Evolutionary conservation across 2,329 filamentous ascomycete genomes (phyloP).

Genomic region (Trichoderma afroharzianum): DNA sequence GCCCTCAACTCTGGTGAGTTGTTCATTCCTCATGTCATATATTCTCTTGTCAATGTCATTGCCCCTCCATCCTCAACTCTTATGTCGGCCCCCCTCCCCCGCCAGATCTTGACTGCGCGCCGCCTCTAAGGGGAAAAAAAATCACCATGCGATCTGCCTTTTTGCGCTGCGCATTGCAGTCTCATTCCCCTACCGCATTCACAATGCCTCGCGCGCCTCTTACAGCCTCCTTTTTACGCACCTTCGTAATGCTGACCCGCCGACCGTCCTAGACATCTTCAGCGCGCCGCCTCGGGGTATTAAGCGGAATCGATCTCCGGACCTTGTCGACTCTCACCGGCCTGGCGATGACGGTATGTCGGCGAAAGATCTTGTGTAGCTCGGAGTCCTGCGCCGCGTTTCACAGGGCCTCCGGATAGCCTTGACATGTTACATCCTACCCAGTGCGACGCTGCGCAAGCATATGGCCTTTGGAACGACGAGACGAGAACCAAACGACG

Average conservation of each 20-base stretch:
- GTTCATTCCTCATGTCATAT: conserved; percentile 10
- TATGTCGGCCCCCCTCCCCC: conserved; percentile 1
- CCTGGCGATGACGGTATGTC: conserved; percentile 72
- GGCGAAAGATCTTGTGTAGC: conserved; percentile 33
- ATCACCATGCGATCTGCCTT: not conserved
- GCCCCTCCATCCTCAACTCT: conserved; percentile 9
- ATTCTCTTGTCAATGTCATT: not conserved
- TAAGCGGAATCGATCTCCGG: conserved; percentile 77
- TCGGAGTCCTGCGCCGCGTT: conserved; percentile 33
- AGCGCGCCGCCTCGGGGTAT: conserved; percentile 60
- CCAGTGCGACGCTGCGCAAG: conserved; percentile 31
- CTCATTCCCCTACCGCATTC: not conserved
- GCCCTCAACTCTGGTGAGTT: conserved; percentile 76
- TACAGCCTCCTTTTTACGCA: not conserved
- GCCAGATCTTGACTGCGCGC: not conserved
- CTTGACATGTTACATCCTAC: conserved; percentile 29
- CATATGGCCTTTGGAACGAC: not conserved
- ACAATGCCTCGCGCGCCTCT: conserved; percentile 9
- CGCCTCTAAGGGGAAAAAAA: not conserved
- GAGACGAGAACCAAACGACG: not conserved
- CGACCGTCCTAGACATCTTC: conserved; percentile 42
- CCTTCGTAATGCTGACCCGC: conserved; percentile 27
- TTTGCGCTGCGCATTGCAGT: not conserved
- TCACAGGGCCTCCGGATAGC: conserved; percentile 24
- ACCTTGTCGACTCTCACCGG: conserved; percentile 50